Conservation (phyloP, 768 basidiomycete genomes). For the Fistulinella prunicolor region DNA sequence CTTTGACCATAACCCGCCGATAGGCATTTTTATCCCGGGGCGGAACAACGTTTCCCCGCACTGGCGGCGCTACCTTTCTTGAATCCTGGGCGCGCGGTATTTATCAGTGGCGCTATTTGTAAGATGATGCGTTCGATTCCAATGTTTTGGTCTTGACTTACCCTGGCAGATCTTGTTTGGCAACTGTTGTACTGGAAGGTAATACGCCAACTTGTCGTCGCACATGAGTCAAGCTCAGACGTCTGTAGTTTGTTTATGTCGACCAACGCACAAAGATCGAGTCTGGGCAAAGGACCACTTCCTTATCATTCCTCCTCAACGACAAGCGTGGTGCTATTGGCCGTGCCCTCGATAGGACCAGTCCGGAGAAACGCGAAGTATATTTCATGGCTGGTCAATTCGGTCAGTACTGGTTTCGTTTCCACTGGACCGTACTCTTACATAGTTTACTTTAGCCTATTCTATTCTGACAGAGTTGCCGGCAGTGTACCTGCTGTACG, state of each 20-base stretch:
- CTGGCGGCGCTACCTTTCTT: conserved; percentile 66
- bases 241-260: conserved; percentile 71
- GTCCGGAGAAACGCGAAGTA: conserved; percentile 58
- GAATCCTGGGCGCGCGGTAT: conserved; percentile 66
- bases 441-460: conserved; percentile 53
- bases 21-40: conserved; percentile 87
- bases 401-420: conserved; percentile 40
- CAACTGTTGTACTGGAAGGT: conserved; percentile 94
- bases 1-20: conserved; percentile 6
- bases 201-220: conserved; percentile 4
- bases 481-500: conserved; percentile 79
- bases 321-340: conserved; percentile 87
- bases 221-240: background rate
- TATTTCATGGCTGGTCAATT: conserved; percentile 87
- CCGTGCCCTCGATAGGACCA: conserved; percentile 57
- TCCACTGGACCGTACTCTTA: background rate
- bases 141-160: conserved; percentile 5
- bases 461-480: conserved; percentile 83
- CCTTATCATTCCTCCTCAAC: conserved; percentile 83
- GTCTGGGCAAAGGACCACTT: conserved; percentile 88
- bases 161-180: conserved; percentile 79
- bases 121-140: conserved; percentile 29
- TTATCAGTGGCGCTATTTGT: conserved; percentile 84
- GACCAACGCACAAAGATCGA: conserved; percentile 87
- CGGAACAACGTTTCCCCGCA: conserved; percentile 83